A percentile compares a stretch with the other conserved stretches of the same genome.
Conservation (phyloP, 2,329 filamentous ascomycete genomes). For the Trichoderma hamatum region DNA sequence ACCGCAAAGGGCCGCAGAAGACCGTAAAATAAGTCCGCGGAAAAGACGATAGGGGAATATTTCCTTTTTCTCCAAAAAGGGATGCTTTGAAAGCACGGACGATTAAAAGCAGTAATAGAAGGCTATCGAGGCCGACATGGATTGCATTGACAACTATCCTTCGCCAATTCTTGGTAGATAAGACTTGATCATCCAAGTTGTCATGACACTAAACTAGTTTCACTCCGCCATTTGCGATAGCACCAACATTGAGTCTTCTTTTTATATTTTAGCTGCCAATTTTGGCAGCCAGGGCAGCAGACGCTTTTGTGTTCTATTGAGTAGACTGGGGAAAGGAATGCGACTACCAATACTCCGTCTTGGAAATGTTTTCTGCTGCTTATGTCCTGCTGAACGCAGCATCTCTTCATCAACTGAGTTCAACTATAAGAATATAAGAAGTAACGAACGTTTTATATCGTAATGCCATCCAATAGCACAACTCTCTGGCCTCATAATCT, state of each 20-base stretch:
- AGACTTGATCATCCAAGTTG: not conserved
- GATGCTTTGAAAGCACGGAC: not conserved
- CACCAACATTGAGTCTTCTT: not conserved
- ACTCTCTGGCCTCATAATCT: not conserved
- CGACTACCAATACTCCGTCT: not conserved
- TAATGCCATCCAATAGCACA: not conserved
- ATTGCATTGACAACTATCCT: not conserved
- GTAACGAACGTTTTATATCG: not conserved
- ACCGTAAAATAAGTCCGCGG: not conserved
- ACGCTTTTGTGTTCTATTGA: not conserved
- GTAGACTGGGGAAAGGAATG: not conserved
- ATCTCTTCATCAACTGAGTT: not conserved
- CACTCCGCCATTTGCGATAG: not conserved
- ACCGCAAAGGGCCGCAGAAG: not conserved
- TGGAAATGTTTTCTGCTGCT: not conserved
- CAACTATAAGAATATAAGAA: not conserved
- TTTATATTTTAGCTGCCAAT: not conserved
- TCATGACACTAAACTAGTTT: not conserved
- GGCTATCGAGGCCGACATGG: not conserved
- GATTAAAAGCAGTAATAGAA: not conserved
- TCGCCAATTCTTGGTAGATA: not conserved
- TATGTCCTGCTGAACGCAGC: not conserved
- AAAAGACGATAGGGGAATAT: not conserved
- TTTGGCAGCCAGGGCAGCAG: not conserved
- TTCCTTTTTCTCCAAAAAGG: not conserved